A percentile compares a stretch with the other conserved stretches of the same genome.
These are phyloP conservation scores for Tricholoma bakamatsutake DNA, from an alignment of 768 basidiomycete species.

Conservation along the genomic window DNA sequence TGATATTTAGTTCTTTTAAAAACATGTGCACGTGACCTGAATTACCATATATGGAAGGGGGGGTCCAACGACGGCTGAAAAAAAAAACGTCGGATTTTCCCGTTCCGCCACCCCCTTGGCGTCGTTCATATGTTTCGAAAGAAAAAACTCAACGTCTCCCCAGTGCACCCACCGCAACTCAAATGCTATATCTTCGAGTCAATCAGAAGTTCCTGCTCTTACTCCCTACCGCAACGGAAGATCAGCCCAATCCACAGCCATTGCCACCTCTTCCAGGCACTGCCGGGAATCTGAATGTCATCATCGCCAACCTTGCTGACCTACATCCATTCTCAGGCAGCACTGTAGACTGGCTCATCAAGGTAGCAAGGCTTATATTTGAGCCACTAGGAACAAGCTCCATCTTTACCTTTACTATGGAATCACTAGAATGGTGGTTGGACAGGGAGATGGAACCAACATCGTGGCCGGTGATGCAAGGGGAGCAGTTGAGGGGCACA, in stretches of 20 bases:
- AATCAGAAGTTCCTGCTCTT: not conserved
- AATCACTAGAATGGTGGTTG: constrained; percentile 12
- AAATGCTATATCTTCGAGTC: no score
- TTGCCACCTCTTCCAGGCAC: no score
- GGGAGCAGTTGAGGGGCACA: constrained; percentile 12
- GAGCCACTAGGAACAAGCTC: constrained; percentile 15
- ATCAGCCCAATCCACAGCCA: no score
- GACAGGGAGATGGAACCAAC: no score
- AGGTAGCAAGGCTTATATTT: constrained; percentile 13
- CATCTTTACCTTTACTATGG: constrained; percentile 16
- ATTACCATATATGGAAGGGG: no score
- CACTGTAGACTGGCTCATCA: constrained; percentile 13
- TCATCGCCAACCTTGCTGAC: not conserved
- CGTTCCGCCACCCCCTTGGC: no score
- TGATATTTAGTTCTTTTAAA: no score
- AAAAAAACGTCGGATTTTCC: no score
- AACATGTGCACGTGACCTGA: no score
- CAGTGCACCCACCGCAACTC: not conserved
- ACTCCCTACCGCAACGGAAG: not conserved
- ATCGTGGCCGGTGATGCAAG: constrained; percentile 6
- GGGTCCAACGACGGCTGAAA: no score
- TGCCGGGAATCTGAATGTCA: not conserved
- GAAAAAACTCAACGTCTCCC: not conserved
- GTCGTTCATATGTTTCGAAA: not conserved
- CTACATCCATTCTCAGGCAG: constrained; percentile 6